These are phyloP conservation scores for Aeschynomene evenia DNA, from an alignment of 306 rosid genomes.

Conservation along the genomic window DNA sequence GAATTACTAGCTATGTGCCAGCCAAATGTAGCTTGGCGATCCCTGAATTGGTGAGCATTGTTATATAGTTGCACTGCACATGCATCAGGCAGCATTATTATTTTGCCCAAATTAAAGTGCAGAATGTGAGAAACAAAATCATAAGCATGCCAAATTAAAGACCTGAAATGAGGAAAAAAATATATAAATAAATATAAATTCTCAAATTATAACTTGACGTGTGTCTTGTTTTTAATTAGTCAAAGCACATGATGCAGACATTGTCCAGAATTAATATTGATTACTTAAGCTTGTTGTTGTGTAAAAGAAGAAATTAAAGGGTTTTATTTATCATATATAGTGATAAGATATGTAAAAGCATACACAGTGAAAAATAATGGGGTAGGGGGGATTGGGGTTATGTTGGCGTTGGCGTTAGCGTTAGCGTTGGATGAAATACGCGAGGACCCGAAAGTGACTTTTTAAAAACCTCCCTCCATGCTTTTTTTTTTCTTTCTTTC, in stretches of 20 bases:
- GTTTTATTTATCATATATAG: background rate
- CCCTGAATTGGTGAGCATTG: background rate
- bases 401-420: no score
- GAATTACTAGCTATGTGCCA: background rate
- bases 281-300: background rate
- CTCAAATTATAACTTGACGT: background rate
- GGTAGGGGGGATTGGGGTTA: no score
- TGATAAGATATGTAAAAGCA: background rate
- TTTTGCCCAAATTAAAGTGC: background rate
- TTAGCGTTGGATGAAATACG: constrained; percentile 53
- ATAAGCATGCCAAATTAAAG: background rate
- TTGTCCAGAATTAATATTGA: background rate
- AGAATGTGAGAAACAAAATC: background rate
- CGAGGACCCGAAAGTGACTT: constrained; percentile 68
- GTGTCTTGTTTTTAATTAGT: background rate
- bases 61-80: no score
- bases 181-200: background rate
- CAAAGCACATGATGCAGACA: background rate
- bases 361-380: no score
- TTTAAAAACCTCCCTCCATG: constrained; percentile 37
- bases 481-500: background rate
- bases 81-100: background rate
- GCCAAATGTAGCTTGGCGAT: no score
- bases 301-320: background rate
- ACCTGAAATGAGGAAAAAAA: background rate